Base-by-base conservation (phyloP, 2,329 filamentous ascomycete genomes). In the Penicillium sp. region DNA sequence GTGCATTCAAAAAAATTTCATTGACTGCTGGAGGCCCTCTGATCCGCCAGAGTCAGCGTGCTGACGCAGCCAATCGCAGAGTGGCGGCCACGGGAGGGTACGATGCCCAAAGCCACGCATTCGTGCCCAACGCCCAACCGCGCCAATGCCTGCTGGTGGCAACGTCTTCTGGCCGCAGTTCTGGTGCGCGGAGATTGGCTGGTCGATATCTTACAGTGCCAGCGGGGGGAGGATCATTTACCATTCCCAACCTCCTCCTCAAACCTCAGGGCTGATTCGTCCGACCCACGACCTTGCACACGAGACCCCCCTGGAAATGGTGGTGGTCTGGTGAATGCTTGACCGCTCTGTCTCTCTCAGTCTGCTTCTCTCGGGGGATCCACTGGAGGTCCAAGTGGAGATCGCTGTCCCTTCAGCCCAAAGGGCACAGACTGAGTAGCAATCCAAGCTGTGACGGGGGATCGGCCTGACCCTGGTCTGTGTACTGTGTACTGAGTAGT, bases 41-140 rank as follows among this genome's bases (percentile, higher is more conserved):
- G 11, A 11, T 20, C 61, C 60, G 63, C 63, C 58, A 53, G 59
- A 54, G 52, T 59, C 55, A 62, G 56, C 60, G 34, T 48, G 62
- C 64, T 67, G 64, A 66, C 64, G 61, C 38, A 58, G 58, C 55
- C 61, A 59, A 57, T 55, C 57, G 55, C 52, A 63, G 65, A 67
- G 65, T 65, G 62, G 59, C 56, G 57, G 42, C 42, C 55, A 38
- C 42, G 61, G 61, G 47, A 22, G 55, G 54, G 56, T 58, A 49
- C 60, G 54, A 53, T 75, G 73, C 73, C 74, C 73, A 74, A 76
- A 66, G 58, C 67, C 69, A 74, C 70, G 70, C 72, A 76, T 76
- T 71, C 63, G 64, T 75, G 73, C 74, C 74, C 74, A 76, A 76
- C 72, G 62, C 60, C 58, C 58, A 47, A 57, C 57, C 58, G 53